Evolutionary conservation across 2,329 filamentous ascomycete species (phyloP), one percentile per base, ranked within the genome.

Genomic region (Aspergillus bombycis): DNA sequence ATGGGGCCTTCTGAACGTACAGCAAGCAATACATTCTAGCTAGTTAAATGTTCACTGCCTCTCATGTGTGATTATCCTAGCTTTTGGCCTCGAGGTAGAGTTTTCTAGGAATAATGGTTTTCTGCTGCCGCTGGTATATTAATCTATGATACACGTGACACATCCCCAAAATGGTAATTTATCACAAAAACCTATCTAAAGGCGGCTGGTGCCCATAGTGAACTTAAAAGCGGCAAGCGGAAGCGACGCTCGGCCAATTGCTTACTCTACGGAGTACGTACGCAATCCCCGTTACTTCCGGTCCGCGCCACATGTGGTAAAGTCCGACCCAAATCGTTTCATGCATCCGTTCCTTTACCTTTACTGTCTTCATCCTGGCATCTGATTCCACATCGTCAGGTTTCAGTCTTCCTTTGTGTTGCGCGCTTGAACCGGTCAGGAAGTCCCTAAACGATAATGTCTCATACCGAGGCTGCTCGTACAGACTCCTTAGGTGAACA

Each of bases 401-500:
- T 12, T 55, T 38, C 30, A 36, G n/a, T 26, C 52, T 50, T 12
- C 10, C 19, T 19, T 43, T 56, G 16, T 41, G 50, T 26, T 36
- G 4, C 52, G 7, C 52, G 34, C 41, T 21, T n/a, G 32, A 34
- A 21, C 36, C 53, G 54, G 61, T 21, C 46, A 55, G 38, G 45
- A 57, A 43, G 36, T 16, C 19, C 48, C 26, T 50, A n/a, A 60
- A 46, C 53, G 68, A 74, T 62, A 58, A 83, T 84, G 82, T 81
- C 82, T 62, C 77, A 78, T 70, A 77, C 76, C 46, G 75, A 80
- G 61, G 68, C 72, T 57, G 73, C 72, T 58, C 78, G 76, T 60
- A 71, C 75, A 54, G 81, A 79, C 66, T 81, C 81, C 28, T 75
- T 82, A 55, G 76, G 80, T 62, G 78, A 79, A 61, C 80, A 81